Conservation (phyloP, 805 yeast genomes). For the Zygoascus flipseniorum region DNA sequence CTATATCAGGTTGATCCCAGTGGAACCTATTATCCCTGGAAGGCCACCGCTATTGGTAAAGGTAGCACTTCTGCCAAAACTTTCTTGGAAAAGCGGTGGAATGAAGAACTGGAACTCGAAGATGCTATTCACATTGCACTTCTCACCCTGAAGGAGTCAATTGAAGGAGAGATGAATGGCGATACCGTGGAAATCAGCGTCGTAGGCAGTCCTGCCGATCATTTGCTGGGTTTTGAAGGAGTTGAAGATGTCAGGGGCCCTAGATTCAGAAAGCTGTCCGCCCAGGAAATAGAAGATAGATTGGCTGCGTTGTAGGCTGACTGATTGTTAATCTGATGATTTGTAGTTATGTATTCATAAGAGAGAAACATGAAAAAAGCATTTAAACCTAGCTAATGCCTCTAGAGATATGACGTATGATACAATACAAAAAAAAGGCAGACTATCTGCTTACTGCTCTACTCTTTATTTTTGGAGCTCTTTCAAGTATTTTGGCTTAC, state of each 20-base stretch:
- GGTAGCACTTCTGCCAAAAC: conserved; percentile 96
- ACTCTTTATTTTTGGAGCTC: no score
- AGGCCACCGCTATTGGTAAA: conserved; percentile 97
- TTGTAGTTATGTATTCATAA: no score
- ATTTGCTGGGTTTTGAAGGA: conserved; percentile 78
- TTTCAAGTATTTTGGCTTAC: no score
- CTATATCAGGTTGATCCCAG: conserved; percentile 97
- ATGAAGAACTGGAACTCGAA: conserved; percentile 91
- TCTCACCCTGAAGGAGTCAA: conserved; percentile 87
- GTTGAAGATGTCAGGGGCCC: conserved; percentile 76
- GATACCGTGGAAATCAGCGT: conserved; percentile 90
- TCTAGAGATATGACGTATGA: no score
- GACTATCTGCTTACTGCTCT: no score
- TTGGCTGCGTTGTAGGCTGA: conserved; percentile 66
- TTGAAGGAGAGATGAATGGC: conserved; percentile 97
- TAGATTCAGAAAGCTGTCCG: conserved; percentile 70
- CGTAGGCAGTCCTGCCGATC: conserved; percentile 75
- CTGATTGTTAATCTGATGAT: no score
- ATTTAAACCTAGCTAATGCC: no score
- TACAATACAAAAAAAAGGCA: no score
- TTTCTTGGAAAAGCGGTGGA: conserved; percentile 96
- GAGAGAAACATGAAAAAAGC: no score
- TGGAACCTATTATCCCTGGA: conserved; percentile 98
- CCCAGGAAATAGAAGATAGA: conserved; percentile 94
- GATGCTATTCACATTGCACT: conserved; percentile 97